A percentile compares a stretch with the other conserved stretches of the same genome.
These are phyloP conservation scores for Verbena officinalis DNA, from an alignment of 257 asterid species.

Conservation along the genomic window DNA sequence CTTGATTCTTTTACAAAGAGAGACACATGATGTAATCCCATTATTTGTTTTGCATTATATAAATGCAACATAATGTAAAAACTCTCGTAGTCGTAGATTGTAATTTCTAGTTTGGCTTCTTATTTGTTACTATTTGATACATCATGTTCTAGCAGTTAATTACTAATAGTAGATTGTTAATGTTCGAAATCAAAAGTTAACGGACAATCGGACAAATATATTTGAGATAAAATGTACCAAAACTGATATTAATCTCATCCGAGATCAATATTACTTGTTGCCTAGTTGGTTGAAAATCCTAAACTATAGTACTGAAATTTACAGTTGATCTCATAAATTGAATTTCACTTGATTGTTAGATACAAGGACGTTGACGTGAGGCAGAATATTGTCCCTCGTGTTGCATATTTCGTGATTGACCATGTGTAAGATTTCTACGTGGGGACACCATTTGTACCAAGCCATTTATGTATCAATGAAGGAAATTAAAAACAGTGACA, in stretches of 20 bases:
- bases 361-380: neutral
- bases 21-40: conserved; percentile 20
- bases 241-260: no score
- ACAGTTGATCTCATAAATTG: neutral
- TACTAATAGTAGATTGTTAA: no score
- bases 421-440: neutral
- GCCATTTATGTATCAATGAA: conserved; percentile 3
- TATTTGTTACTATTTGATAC: neutral
- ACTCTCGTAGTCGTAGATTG: neutral
- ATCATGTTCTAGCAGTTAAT: no score
- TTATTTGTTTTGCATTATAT: conserved; percentile 3
- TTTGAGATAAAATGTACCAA: no score
- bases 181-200: no score
- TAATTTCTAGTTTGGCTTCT: neutral
- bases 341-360: neutral
- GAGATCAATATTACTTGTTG: no score
- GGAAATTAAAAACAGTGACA: conserved; percentile 25
- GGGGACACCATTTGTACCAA: neutral
- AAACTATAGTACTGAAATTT: neutral
- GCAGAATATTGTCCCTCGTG: conserved; percentile 2
- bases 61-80: neutral
- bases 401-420: neutral
- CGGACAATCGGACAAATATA: no score
- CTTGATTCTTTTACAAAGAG: conserved; percentile 1
- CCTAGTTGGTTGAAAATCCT: no score